Evolutionary conservation across 2,329 filamentous ascomycete genomes (phyloP).

Genomic region (Cryphonectria carpinicola): DNA sequence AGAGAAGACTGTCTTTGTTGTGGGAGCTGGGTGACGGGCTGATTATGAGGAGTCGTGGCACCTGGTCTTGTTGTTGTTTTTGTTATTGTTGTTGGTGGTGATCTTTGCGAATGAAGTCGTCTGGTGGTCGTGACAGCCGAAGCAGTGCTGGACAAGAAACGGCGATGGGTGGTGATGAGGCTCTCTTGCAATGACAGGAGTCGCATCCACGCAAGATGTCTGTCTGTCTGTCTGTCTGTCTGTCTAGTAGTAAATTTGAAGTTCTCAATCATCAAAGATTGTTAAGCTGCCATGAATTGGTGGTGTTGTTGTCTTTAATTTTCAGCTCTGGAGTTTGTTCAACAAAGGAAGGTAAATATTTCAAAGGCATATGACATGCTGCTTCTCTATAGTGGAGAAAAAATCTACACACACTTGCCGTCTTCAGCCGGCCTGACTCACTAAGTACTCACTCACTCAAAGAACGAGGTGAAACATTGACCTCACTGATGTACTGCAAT

Average conservation of each 20-base stretch:
- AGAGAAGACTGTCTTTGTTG: background rate
- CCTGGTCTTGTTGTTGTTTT: too few relatives aligned
- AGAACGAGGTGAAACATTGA: background rate
- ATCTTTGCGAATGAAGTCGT: background rate
- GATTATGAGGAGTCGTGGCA: background rate
- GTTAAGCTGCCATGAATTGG: background rate
- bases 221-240: background rate
- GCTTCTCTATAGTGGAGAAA: background rate
- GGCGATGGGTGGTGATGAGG: background rate
- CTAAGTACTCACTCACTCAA: background rate
- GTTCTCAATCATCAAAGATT: background rate
- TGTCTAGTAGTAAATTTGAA: background rate
- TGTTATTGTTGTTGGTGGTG: background rate
- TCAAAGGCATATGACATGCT: too few relatives aligned
- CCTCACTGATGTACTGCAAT: background rate
- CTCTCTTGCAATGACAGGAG: background rate
- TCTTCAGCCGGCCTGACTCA: slow-evolving; percentile 6
- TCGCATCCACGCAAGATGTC: background rate
- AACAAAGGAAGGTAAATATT: too few relatives aligned
- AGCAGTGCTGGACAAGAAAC: background rate
- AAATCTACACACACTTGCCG: background rate
- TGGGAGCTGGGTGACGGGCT: background rate
- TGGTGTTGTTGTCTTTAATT: background rate
- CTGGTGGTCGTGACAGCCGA: background rate
- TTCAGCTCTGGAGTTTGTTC: too few relatives aligned